A percentile compares a stretch with the other conserved stretches of the same genome.
These are phyloP conservation scores for Ilyonectria mors-panacis DNA, from an alignment of 2,329 filamentous ascomycete genomes.

Conservation along the genomic window DNA sequence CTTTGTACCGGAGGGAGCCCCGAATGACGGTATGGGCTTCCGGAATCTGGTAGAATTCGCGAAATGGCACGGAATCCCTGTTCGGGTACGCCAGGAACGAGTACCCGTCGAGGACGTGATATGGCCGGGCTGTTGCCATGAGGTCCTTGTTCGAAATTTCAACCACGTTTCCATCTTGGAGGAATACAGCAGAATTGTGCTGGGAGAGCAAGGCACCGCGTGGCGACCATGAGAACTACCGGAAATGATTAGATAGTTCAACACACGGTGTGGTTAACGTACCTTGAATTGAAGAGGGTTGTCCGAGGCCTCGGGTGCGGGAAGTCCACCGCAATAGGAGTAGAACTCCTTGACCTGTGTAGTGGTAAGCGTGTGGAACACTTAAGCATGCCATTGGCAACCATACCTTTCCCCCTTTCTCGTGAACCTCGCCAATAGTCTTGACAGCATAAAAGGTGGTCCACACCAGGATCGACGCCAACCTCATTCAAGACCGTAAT, in stretches of 20 bases:
- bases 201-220: constrained; percentile 78
- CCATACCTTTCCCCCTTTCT: constrained; percentile 71
- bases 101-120: constrained; percentile 70
- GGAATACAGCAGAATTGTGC: constrained; percentile 76
- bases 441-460: constrained; percentile 74
- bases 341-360: constrained; percentile 70
- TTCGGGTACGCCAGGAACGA: constrained; percentile 81
- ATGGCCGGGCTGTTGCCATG: constrained; percentile 78
- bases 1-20: constrained; percentile 77
- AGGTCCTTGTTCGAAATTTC: constrained; percentile 60
- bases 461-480: constrained; percentile 71
- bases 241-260: not conserved
- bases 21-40: constrained; percentile 78
- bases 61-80: constrained; percentile 76
- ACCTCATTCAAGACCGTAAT: constrained; percentile 84
- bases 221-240: constrained; percentile 75
- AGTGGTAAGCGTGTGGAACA: not conserved
- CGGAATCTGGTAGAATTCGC: constrained; percentile 77
- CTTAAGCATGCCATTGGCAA: not conserved
- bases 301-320: constrained; percentile 70
- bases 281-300: constrained; percentile 50
- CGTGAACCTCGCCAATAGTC: constrained; percentile 77
- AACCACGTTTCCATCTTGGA: constrained; percentile 72
- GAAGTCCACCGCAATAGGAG: constrained; percentile 77
- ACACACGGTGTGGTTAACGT: not conserved